Evolutionary conservation across 202 grass and related monocot species (phyloP), one percentile per base, ranked within the genome.

Genomic region (Hordeum pubiflorum): DNA sequence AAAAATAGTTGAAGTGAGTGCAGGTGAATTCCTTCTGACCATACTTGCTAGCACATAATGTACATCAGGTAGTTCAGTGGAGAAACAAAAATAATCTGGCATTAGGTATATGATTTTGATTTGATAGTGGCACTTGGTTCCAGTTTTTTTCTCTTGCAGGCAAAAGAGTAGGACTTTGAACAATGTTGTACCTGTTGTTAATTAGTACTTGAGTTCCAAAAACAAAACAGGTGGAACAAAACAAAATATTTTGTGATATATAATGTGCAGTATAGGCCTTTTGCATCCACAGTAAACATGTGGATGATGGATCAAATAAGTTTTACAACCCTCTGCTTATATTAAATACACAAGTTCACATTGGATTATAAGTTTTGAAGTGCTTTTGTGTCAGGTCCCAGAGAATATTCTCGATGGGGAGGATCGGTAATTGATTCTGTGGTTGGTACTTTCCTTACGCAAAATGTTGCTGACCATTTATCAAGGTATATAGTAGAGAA

Each of bases 371-470:
- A 80, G 38, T 52, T 78, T 12, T 63, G 32, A 78, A 89, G 54
- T 82, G 32, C 58, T 68, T 74, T 50, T 79, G 7, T 65, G 40
- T 86, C 74, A 93, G 91, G 87, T 9, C 79, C 83, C 60, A 89
- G 87, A 85, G 78, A 87, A 50, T 93, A 81, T 79, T 93, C 87
- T 67, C 63, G 34, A 33, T 90, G 91, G 91, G 88, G 80, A 83
- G 91, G 91, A 83, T 93, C 91, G 0, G 70, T 93, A 65, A 63
- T 87, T 55, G 91, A 93, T 86, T 93, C 91, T 67, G 85, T 90
- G 44, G 87, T 90, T 26, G 91, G 91, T 72, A 86, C 86, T 72
- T 93, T 90, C 76, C 91, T 93, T 69, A 93, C 91, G 46, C 91
- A 93, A 72, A 93, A 93, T 77, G 85, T 85, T 69, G 50, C 87